Base-by-base conservation (phyloP, 1,139 yeast genomes). In the Candida sanyaensis region DNA sequence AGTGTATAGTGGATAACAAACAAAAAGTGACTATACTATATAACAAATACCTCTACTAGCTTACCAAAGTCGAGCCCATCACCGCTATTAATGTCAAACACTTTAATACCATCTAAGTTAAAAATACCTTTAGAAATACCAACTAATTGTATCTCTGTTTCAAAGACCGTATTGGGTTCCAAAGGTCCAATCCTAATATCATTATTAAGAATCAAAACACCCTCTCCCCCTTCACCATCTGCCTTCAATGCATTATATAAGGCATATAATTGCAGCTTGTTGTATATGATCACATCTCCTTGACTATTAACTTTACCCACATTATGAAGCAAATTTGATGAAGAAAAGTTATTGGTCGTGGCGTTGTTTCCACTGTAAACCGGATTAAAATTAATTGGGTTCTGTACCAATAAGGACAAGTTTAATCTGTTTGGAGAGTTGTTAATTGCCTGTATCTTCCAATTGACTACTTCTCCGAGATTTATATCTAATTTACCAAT, bases 41-140 rank as follows among this genome's bases (percentile, higher is more conserved):
- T 71, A 12, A 87, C 91, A 51, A 85, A 79, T 1, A 88, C 87
- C 57, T 87, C 92, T 21, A 88, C 73, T 45, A 87, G 66, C 51
- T 81, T 78, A 1, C 91, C 92, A 60, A 88, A 85, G 53, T 84
- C 92, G 54, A 84, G 74, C 1, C 84, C 81, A 52, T 87, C 93
- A 3, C 93, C 91, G 27, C 83, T 77, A 36, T 63, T 62, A 9
- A 83, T 69, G 59, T 88, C 96, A 45, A 84, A 76, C 7, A 88
- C 71, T 49, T 80, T 79, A 13, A 86, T 74, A 1, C 90, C 92
- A 49, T 80, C 84, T 30, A 88, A 67, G 43, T 81, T 80, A 60
- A 78, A 84, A 8, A 84, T 77, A 0, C 96, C 96, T 52, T 77
- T 73, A 33, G 82, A 77, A 8, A 86, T 67, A 0, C 91, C 92